Percentiles rank a stretch among this genome's conserved stretches.
These are phyloP conservation scores for Pyropia haitanensis DNA, from an alignment of 23 red algal genomes.

Conservation along the genomic window DNA sequence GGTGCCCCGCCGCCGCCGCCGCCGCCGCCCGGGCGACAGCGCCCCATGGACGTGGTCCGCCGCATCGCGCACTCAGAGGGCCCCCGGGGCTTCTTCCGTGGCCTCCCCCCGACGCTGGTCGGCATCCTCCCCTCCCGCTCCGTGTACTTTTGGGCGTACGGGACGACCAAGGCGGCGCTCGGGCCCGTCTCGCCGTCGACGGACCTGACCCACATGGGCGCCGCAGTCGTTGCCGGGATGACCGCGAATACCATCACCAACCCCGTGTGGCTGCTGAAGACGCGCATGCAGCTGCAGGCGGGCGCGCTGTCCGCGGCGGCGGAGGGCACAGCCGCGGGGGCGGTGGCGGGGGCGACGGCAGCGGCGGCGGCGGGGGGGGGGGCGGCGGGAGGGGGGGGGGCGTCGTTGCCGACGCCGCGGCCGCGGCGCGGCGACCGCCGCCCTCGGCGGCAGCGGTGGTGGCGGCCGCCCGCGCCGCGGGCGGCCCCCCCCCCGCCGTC, in stretches of 20 bases:
- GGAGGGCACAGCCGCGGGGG: neutral
- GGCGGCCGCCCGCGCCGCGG: no score
- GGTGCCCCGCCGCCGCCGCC: no score
- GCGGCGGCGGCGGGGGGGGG: no score
- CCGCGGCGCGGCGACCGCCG: neutral
- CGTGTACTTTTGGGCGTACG: conserved; percentile 60
- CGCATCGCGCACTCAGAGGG: conserved; percentile 27
- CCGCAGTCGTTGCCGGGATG: conserved; percentile 34
- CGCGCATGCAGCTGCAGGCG: conserved; percentile 40
- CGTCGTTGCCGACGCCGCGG: no score
- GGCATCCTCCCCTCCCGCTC: conserved; percentile 42
- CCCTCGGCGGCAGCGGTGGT: no score
- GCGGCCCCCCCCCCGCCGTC: no score
- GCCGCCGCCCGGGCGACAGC: no score
- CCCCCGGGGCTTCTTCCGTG: conserved; percentile 37
- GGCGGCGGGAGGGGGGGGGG: no score
- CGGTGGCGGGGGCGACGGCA: no score
- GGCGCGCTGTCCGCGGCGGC: conserved; percentile 6
- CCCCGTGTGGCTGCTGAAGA: conserved; percentile 60
- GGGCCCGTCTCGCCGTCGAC: conserved; percentile 7
- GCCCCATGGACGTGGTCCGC: no score
- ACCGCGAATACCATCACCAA: conserved; percentile 38
- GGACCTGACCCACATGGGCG: conserved; percentile 20
- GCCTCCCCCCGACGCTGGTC: conserved; percentile 28
- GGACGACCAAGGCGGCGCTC: conserved; percentile 24